Conservation (phyloP, 306 rosid species). For the Lathyrus oleraceus region DNA sequence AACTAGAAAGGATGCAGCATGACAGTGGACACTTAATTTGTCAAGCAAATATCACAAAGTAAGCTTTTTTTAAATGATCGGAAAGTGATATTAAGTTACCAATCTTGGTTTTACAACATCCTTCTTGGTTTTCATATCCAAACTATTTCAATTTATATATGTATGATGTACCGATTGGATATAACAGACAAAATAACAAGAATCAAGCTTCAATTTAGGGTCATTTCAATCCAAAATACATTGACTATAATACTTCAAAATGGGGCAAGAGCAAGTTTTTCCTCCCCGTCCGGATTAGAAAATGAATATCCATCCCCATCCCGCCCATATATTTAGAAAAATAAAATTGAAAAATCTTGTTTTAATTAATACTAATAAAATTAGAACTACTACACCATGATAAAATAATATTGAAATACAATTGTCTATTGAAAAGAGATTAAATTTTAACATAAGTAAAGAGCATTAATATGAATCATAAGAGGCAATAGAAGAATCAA, state of each 20-base stretch:
- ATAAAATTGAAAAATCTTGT: too few relatives aligned
- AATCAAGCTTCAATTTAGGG: conserved; percentile 10
- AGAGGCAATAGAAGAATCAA: too few relatives aligned
- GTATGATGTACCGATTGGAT: background rate
- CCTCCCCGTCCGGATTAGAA: background rate
- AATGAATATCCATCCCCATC: background rate
- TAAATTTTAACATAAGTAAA: background rate
- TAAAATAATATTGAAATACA: background rate
- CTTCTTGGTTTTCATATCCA: conserved; percentile 1
- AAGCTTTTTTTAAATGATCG: background rate
- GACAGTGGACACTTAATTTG: background rate
- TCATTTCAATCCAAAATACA: background rate
- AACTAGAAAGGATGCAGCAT: background rate
- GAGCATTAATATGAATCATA: background rate
- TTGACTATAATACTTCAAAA: background rate
- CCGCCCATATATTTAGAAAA: background rate
- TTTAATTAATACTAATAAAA: background rate
- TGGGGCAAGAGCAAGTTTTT: background rate
- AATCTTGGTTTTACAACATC: conserved; percentile 11
- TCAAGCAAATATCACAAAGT: background rate
- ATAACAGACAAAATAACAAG: conserved; percentile 15
- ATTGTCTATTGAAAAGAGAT: background rate
- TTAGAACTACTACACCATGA: background rate
- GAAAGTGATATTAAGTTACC: background rate
- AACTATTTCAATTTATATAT: background rate